Evolutionary conservation across 73 alveolate genomes (phyloP).

Genomic region (Symbiodinium natans): DNA sequence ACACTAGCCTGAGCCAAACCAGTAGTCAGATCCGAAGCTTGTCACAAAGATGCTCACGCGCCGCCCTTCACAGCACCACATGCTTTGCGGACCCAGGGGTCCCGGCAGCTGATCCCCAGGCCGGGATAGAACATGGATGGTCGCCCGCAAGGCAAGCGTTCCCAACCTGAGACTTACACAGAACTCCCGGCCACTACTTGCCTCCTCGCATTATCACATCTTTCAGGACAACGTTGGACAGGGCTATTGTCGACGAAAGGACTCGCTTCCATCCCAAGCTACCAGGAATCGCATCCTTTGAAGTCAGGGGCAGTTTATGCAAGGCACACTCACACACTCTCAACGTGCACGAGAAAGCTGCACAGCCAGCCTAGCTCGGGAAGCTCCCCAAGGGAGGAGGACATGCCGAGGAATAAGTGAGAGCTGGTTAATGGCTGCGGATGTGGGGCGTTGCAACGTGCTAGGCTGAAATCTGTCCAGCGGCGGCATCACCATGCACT

Average conservation of each 20-base stretch:
- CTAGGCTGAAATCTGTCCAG: too few relatives aligned
- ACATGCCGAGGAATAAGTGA: background rate
- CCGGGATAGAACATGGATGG: constrained; percentile 79
- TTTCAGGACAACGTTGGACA: too few relatives aligned
- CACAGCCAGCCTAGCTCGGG: background rate
- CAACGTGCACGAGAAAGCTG: too few relatives aligned
- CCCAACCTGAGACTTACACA: constrained; percentile 13
- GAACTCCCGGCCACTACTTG: background rate
- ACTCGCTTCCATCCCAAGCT: constrained; percentile 93
- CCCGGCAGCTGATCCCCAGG: constrained; percentile 73
- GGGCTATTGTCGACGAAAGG: background rate
- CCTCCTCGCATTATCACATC: too few relatives aligned
- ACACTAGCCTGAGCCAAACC: constrained; percentile 34
- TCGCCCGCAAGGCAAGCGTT: constrained; percentile 65
- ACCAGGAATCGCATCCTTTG: constrained; percentile 74
- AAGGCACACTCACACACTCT: too few relatives aligned
- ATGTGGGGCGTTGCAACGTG: too few relatives aligned
- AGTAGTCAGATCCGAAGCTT: background rate
- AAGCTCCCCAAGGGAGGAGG: background rate
- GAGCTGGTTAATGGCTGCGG: background rate
- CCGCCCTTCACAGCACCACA: background rate
- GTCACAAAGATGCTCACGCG: background rate
- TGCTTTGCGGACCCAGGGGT: background rate
- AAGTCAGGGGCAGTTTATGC: background rate
- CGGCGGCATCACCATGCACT: too few relatives aligned